Evolutionary conservation across 129 eudicot species (phyloP), one percentile per base, ranked within the genome.

Genomic region (Rutidosis leptorrhynchoides): DNA sequence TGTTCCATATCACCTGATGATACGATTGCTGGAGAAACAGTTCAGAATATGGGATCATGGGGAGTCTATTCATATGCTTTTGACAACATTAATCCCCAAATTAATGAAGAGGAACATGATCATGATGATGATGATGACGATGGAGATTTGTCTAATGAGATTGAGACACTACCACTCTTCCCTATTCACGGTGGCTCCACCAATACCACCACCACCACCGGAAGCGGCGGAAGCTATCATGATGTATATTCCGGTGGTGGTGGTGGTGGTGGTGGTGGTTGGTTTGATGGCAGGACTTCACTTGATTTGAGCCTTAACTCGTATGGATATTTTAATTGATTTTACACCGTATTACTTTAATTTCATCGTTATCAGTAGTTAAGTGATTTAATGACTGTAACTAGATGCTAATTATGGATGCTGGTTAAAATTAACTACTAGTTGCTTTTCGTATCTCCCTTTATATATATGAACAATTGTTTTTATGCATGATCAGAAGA

Each of bases 251-350:
- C n/a, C n/a, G 77, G 73, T 25, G 66, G 27, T 48, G 67, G 63
- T 40, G 64, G 59, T 15, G 85, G 69, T 15, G 78, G 78, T 35
- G 62, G 74, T 45, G n/a, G n/a, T 83, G 87, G 86, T 65, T 58
- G 68, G 24, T 67, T 72, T 27, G 74, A 78, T 43, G 69, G 62
- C 22, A 53, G 80, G 30, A 83, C 90, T 68, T 92, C 98, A 17
- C 92, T 92, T 21, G 98, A 92, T 68, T 86, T 92, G 35, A 88
- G 85, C 58, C 91, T 92, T 52, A 88, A 85, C 83, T 83, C 95
- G 12, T 83, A 77, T 43, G 76, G 78, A 56, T 64, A 65, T 68
- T 75, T 55, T 63, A 68, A 73, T 49, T 75, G 64, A 74, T 68
- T 64, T n/a, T 40, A 48, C n/a, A n/a, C n/a, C n/a, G 23, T 22